Percentiles rank a stretch among this genome's conserved stretches.
phyloP scores from a whole-genome alignment of 2,329 filamentous ascomycete species.

The Thermoascus crustaceus region DNA sequence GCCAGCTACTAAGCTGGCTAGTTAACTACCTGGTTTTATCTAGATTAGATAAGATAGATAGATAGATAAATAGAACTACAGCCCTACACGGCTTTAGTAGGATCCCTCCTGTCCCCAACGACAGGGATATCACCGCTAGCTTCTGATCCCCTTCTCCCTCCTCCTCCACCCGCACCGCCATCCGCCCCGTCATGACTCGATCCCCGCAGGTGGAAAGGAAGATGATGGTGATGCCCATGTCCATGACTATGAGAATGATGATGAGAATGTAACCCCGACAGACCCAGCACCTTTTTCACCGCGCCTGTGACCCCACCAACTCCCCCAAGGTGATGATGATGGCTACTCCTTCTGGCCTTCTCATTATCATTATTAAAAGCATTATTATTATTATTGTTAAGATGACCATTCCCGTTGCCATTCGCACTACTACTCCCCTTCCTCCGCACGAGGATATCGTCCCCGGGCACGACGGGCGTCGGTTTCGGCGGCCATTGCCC shows the following conservation, averaged over 20 bases:
- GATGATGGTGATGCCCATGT: too few species aligned
- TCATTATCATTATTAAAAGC: not conserved
- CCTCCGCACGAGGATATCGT: conserved; percentile 11
- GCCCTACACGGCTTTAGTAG: too few species aligned
- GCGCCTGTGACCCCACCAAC: conserved; percentile 31
- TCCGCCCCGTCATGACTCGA: conserved; percentile 14
- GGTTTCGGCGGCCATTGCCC: conserved; percentile 81
- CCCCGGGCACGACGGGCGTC: conserved; percentile 25
- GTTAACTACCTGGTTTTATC: too few species aligned
- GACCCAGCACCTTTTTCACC: conserved; percentile 34
- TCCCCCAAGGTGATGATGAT: conserved; percentile 12
- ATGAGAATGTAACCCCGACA: conserved; percentile 26
- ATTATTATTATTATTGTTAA: not conserved
- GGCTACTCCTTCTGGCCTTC: conserved; percentile 12
- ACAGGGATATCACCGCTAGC: too few species aligned
- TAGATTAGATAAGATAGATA: too few species aligned
- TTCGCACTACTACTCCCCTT: conserved; percentile 4
- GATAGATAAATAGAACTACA: too few species aligned
- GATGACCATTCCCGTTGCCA: too few species aligned
- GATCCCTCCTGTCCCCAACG: too few species aligned
- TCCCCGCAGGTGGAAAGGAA: conserved; percentile 32
- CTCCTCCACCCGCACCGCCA: not conserved
- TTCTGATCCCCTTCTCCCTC: too few species aligned
- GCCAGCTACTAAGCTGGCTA: too few species aligned
- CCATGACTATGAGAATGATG: too few species aligned